Base-by-base conservation (phyloP, 2,329 filamentous ascomycete species). In the Atkinsonella texensis region DNA sequence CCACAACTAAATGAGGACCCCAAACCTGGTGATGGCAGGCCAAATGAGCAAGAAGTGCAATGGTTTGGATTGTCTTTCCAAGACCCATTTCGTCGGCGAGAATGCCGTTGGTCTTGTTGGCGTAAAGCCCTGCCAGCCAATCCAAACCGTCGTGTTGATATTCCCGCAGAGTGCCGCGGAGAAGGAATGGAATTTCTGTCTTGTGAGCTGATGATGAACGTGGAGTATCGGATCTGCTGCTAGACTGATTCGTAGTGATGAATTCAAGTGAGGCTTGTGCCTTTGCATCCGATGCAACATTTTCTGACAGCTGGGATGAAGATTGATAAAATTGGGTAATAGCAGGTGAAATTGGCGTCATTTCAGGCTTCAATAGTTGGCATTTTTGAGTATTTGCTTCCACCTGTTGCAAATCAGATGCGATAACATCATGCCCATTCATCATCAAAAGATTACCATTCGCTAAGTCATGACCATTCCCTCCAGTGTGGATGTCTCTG, bases 51-150 rank as follows among this genome's bases (percentile, higher is more conserved):
- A 98, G 75, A 3, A 98, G 74, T 3, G 94, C 85, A 61, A 98
- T 98, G 0, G 93, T 98, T 65, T 98, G 93, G 46, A 98, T 97
- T 0, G 93, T 98, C 69, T 98, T 98, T 9, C 93, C 93, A 3
- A 98, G 77, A 56, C 93, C 93, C 93, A 98, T 98, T 65, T 98
- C 93, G 63, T 98, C 94, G 1, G 93, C 93, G 18, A 98, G 73
- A 51, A 98, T 98, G 20, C 93, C 93, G 62, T 97, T 98, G 28
- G 91, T 95, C 56, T 86, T 85, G 57, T 93, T 94, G 15, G 84
- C 84, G 64, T 98, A 97, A 1, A 98, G 76, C 0, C 89, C 88
- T 2, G 90, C 89, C 46, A 98, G 81, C 93, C 93, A 98, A 65
- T 98, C 93, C 8, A 98, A 72, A n/a, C 93, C 94, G 62, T 88